Evolutionary conservation across 1,284 basidiomycete species (phyloP), one percentile per base, ranked within the genome.

Genomic region (Moesziomyces sp.): DNA sequence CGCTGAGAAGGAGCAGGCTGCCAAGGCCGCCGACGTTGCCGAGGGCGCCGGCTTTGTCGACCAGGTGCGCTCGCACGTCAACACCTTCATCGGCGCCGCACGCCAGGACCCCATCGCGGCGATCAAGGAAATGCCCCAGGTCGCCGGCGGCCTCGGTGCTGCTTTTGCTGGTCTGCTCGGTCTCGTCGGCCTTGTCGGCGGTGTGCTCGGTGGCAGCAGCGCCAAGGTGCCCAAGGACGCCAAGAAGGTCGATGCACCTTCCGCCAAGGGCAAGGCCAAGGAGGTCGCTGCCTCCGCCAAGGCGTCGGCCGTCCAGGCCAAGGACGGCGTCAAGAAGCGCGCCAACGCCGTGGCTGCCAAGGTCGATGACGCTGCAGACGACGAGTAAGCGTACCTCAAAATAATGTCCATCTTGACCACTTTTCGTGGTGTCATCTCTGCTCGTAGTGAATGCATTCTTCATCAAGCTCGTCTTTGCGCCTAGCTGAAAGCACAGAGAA

Each of bases 51-150:
- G 62, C 14, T 67, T 72, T 19, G 65, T 74, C 45, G 65, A 52
- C 11, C 69, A 74, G 56, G 61, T 74, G 18, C 64, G 69, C 28
- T 43, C 43, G 35, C 72, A 77, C 57, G 57, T 79, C 47, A 56
- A 70, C 50, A 52, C 58, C 5, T 76, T 79, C 42, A 58, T 80
- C 45, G 69, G 46, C 11, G 62, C 62, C 19, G 76, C 76, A 4
- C 50, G 57, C 30, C 64, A 63, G 40, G 76, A 80, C 47, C 79
- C 79, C 38, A 47, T 82, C 53, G 70, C 58, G 45, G 82, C 81
- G 11, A 65, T 81, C 54, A 77, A 75, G 65, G 71, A 72, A 62
- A 71, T 77, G 69, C 78, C 79, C 19, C 71, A 78, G 45, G 75
- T 81, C 1, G 75, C 79, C 14, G 79, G 73, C 40, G 77, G 69